Evolutionary conservation across 2,329 filamentous ascomycete species (phyloP).

Genomic region (Daldinia sp.): DNA sequence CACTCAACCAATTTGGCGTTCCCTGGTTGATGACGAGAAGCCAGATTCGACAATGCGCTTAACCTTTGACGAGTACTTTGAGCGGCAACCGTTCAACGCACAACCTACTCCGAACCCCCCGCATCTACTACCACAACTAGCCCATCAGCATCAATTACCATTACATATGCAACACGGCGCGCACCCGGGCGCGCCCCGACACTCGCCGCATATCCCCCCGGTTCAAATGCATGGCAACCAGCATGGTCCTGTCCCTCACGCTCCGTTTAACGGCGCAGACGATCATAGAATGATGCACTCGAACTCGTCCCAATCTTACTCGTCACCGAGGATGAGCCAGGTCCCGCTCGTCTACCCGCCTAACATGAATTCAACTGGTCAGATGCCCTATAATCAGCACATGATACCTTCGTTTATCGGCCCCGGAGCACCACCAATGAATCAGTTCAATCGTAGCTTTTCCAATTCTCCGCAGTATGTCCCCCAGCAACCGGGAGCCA

Average conservation of each 20-base stretch:
- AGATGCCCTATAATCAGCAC: constrained; percentile 75
- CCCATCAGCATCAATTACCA: constrained; percentile 85
- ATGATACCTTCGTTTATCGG: constrained; percentile 76
- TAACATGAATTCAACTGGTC: constrained; percentile 72
- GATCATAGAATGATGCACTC: constrained; percentile 90
- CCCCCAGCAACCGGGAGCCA: constrained; percentile 72
- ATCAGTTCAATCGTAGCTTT: constrained; percentile 72
- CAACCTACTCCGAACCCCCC: constrained; percentile 74
- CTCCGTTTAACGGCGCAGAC: constrained; percentile 76
- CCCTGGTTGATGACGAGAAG: constrained; percentile 75
- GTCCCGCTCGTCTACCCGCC: constrained; percentile 74
- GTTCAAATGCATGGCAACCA: constrained; percentile 80
- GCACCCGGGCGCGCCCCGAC: constrained; percentile 71
- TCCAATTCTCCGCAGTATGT: constrained; percentile 78
- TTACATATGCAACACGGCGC: constrained; percentile 81
- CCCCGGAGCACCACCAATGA: constrained; percentile 74
- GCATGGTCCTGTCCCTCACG: constrained; percentile 71
- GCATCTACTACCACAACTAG: constrained; percentile 74
- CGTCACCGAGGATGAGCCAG: constrained; percentile 80
- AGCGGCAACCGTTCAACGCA: constrained; percentile 67
- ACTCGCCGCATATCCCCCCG: constrained; percentile 78
- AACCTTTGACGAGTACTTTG: constrained; percentile 82
- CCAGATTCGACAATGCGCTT: constrained; percentile 67
- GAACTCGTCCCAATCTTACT: constrained; percentile 83
- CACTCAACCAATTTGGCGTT: constrained; percentile 85